phyloP scores from a whole-genome alignment of 1,284 basidiomycete species.

The Cutaneotrichosporon cutaneum region DNA sequence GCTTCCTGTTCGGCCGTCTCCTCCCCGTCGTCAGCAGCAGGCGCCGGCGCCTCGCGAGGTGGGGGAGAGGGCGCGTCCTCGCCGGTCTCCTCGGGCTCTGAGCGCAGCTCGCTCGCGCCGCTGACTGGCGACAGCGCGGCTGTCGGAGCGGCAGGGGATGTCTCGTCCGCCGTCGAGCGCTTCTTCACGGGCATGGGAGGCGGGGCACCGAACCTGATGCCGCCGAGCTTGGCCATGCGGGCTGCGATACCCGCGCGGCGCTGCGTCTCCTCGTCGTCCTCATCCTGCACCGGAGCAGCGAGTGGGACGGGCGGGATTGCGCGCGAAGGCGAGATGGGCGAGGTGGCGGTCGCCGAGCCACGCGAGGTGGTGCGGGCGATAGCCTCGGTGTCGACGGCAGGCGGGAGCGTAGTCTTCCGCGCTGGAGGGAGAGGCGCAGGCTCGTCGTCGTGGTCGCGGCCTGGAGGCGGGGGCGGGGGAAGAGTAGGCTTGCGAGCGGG shows the following conservation, averaged over 20 bases:
- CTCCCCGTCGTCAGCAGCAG: slow-evolving; percentile 26
- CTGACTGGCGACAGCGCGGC: slow-evolving; percentile 11
- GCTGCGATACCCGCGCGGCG: slow-evolving; percentile 78
- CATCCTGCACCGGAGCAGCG: neutral
- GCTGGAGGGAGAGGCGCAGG: neutral
- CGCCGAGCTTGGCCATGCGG: slow-evolving; percentile 83
- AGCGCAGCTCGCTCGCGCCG: slow-evolving; percentile 2
- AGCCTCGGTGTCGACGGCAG: slow-evolving; percentile 5
- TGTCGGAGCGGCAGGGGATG: neutral
- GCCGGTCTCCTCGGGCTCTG: slow-evolving; percentile 15
- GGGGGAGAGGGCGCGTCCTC: neutral
- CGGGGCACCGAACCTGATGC: slow-evolving; percentile 70
- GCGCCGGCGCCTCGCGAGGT: neutral
- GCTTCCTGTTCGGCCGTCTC: slow-evolving; percentile 51
- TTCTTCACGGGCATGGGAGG: slow-evolving; percentile 36
- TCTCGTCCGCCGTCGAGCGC: neutral
- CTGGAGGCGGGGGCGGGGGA: neutral
- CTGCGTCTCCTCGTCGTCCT: slow-evolving; percentile 61
- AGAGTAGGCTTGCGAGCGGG: slow-evolving; percentile 5
- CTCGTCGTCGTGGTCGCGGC: neutral
- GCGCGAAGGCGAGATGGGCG: slow-evolving; percentile 17
- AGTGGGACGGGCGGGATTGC: neutral
- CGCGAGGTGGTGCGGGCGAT: neutral
- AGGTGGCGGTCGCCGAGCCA: slow-evolving; percentile 3
- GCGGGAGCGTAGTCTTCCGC: slow-evolving; percentile 20